Percentiles rank a stretch among this genome's conserved stretches.
These are phyloP conservation scores for Trichomonas tenax DNA, from an alignment of 208 protist genomes.

Conservation along the genomic window DNA sequence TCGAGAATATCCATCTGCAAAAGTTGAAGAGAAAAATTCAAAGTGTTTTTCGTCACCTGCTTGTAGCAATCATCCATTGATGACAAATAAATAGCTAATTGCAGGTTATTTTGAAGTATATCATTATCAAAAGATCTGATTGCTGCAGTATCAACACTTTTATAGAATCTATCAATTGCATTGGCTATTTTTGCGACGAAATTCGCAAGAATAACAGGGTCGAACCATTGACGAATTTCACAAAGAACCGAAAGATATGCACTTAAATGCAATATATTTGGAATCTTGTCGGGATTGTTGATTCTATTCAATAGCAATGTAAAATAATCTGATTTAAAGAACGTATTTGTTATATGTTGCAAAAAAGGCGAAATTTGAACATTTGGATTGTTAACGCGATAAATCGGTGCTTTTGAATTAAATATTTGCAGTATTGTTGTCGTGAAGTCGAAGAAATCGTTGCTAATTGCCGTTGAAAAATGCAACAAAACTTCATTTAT, in stretches of 20 bases:
- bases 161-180: background rate
- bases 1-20: background rate
- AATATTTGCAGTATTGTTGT: background rate
- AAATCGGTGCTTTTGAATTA: background rate
- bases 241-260: background rate
- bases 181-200: background rate
- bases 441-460: background rate
- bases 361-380: background rate
- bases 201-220: background rate
- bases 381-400: background rate
- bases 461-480: background rate
- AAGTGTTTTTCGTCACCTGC: background rate
- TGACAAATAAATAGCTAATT: background rate
- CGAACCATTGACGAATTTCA: background rate
- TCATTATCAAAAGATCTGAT: background rate
- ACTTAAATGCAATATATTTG: background rate
- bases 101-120: background rate
- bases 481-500: background rate
- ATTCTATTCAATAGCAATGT: background rate
- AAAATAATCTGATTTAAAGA: background rate
- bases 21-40: background rate
- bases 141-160: background rate
- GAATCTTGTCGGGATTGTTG: background rate
- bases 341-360: background rate
- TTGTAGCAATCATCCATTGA: background rate